Conservation (phyloP, 2,329 filamentous ascomycete genomes). For the Monilinia aucupariae region DNA sequence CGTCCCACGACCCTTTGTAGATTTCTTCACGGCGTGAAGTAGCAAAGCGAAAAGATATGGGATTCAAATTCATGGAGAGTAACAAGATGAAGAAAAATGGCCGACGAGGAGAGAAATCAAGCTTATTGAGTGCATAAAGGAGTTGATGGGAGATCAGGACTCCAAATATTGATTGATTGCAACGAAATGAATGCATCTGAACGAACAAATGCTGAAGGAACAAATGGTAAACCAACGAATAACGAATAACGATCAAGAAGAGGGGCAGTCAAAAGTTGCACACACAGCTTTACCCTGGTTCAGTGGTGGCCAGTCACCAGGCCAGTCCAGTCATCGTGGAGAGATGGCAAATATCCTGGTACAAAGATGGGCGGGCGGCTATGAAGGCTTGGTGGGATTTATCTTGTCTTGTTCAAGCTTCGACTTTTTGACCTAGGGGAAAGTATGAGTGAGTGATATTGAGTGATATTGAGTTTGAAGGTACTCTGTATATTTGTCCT, state of each 20-base stretch:
- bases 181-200: constrained; percentile 15
- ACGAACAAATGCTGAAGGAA: no score
- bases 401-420: no score
- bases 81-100: neutral
- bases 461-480: no score
- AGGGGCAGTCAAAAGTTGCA: constrained; percentile 3
- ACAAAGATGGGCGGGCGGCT: constrained; percentile 16
- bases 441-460: no score
- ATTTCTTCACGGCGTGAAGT: neutral
- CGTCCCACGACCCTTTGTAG: neutral
- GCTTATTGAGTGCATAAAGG: neutral
- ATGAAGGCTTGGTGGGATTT: constrained; percentile 7
- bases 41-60: neutral
- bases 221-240: no score
- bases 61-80: neutral
- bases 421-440: no score
- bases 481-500: no score
- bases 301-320: no score
- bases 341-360: constrained; percentile 2
- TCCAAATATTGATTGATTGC: neutral
- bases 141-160: neutral
- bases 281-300: neutral
- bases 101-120: constrained; percentile 6
- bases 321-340: constrained; percentile 8
- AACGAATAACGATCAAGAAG: constrained; percentile 11